Base-by-base conservation (phyloP, 2,329 filamentous ascomycete genomes). In the Aspergillus fumigatus region DNA sequence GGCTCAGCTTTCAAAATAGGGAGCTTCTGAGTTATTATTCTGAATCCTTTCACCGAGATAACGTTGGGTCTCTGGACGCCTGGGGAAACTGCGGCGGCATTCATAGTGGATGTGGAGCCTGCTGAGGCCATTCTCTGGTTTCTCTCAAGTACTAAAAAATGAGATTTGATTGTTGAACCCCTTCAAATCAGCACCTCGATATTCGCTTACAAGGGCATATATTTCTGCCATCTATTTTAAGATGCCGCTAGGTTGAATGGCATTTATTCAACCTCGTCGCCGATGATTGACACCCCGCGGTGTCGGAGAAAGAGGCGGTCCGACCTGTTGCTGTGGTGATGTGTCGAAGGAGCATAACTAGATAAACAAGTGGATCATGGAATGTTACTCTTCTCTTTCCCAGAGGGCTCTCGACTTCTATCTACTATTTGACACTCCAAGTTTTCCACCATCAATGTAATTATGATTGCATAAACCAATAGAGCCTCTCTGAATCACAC, bases 1-100 rank as follows among this genome's bases (percentile, higher is more conserved):
- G 92, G 89, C 5, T 84, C 89, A 48, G 92, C 86, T 75, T 96
- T 97, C 65, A 95, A 88, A 73, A 99, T 99, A 60, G 94, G 94
- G 51, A 94, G 86, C 79, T 97, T 97, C 71, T 91, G 88, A 54
- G 90, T 90, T 27, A 84, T 84, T 73, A 97, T 87, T 66, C 79
- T 83, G 80, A 93, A 95, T 67, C 81, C 82, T 62, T 82, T 80
- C 66, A 89, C 85, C 2, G 73, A 74, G 73, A 88, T 88, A 6
- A 84, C 82, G 50, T 77, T 75, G 8, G 62, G 84, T 74, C 65
- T 79, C 69, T 67, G 73, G 35, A 63, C 51, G 50, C 66, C 69
- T 6, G 82, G 76, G 48, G 77, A 77, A 11, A 84, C 83, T 66
- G 79, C 86, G n/a, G 80, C 78, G 66, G 85, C 81, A 67, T 81